Conservation (phyloP, 1,139 yeast genomes). For the Geotrichum restrictum region DNA sequence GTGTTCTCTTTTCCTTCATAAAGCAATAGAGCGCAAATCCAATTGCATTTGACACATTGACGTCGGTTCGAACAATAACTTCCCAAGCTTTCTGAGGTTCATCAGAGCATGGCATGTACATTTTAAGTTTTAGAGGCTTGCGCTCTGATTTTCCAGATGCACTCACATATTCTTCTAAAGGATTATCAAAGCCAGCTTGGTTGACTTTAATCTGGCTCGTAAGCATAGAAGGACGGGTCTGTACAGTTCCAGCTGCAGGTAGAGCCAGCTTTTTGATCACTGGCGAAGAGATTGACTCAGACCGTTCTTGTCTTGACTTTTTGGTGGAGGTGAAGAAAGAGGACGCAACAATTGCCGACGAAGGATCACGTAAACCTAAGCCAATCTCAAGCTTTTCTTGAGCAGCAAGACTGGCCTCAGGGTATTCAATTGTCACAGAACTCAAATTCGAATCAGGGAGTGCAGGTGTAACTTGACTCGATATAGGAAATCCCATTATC, state of each 20-base stretch:
- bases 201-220: conserved; percentile 34
- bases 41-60: conserved; percentile 42
- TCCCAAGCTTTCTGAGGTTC: conserved; percentile 37
- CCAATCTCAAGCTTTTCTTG: conserved; percentile 23
- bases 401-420: conserved; percentile 12
- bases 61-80: conserved; percentile 41
- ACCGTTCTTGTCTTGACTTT: not conserved
- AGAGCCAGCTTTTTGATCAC: conserved; percentile 15
- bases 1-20: conserved; percentile 32
- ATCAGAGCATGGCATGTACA: conserved; percentile 40
- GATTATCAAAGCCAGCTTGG: conserved; percentile 37
- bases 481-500: not conserved
- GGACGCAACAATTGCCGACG: conserved; percentile 2
- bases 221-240: conserved; percentile 26
- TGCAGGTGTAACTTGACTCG: not conserved
- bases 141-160: conserved; percentile 42
- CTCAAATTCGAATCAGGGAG: not conserved
- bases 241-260: not conserved
- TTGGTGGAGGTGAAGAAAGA: not conserved
- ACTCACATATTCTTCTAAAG: conserved; percentile 42
- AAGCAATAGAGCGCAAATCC: conserved; percentile 43
- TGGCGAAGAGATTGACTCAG: conserved; percentile 1
- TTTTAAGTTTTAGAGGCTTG: conserved; percentile 37
- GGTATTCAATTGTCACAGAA: not conserved
- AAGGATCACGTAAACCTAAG: conserved; percentile 16